These are phyloP conservation scores for Xylaria telfairii DNA, from an alignment of 495 filamentous ascomycete genomes.

Conservation along the genomic window DNA sequence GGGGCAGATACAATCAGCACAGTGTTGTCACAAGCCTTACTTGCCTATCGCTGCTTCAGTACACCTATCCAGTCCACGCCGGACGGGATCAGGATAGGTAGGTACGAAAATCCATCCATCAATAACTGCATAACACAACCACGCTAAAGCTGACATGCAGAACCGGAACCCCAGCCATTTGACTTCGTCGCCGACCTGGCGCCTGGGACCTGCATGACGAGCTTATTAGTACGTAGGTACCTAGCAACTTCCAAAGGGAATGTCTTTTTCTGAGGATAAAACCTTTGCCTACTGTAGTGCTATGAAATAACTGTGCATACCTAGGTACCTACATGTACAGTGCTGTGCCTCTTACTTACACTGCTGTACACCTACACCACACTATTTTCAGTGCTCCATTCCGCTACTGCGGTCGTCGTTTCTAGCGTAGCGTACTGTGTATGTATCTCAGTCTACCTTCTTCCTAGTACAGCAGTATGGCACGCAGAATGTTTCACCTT, in stretches of 20 bases:
- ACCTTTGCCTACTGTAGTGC: no score
- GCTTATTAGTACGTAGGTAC: neutral
- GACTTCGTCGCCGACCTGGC: neutral
- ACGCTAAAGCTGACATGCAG: conserved; percentile 15
- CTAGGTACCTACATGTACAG: no score
- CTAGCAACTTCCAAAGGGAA: neutral
- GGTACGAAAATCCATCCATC: neutral
- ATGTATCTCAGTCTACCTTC: neutral
- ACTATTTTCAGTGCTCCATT: neutral
- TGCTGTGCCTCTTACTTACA: no score
- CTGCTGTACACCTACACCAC: no score
- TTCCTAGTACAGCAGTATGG: neutral
- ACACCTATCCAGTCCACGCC: neutral
- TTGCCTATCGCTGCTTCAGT: no score
- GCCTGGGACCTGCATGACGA: conserved; percentile 5
- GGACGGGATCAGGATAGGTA: no score
- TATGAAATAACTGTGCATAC: no score
- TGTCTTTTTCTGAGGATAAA: neutral
- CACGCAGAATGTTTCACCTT: conserved; percentile 19
- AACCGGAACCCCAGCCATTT: neutral
- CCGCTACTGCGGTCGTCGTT: neutral
- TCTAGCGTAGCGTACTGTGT: neutral
- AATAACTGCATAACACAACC: conserved; percentile 11
- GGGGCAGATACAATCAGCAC: neutral
- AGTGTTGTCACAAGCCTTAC: neutral